These are phyloP conservation scores for Discostella stelligera DNA, from an alignment of 352 stramenopile species.

Conservation along the genomic window DNA sequence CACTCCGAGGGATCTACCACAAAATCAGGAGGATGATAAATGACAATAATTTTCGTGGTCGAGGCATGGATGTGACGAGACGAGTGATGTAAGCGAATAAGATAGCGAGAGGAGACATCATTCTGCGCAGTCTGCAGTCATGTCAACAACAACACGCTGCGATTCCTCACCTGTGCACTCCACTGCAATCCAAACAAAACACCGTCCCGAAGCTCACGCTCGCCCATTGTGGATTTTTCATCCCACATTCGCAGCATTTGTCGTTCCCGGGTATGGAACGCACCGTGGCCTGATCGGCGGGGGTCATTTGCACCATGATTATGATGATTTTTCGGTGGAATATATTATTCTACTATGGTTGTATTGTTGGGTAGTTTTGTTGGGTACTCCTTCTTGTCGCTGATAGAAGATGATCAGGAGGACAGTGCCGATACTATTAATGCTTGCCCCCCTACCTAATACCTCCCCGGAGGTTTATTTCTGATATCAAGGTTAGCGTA, in stretches of 20 bases:
- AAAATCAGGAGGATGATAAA: conserved; percentile 3
- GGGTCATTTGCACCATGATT: conserved; percentile 80
- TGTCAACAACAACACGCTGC: too few species aligned
- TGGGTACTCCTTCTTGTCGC: too few species aligned
- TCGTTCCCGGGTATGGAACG: conserved; percentile 77
- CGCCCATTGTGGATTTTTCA: conserved; percentile 89
- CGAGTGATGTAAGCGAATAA: background rate
- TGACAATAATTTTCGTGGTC: too few species aligned
- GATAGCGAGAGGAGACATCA: background rate
- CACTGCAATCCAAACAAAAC: conserved; percentile 98
- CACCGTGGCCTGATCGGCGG: conserved; percentile 68
- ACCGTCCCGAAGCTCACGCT: conserved; percentile 94
- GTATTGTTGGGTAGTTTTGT: background rate
- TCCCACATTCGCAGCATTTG: conserved; percentile 76
- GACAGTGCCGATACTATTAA: background rate
- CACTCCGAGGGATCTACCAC: conserved; percentile 87
- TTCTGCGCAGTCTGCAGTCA: background rate
- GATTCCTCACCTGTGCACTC: conserved; percentile 90
- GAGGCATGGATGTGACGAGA: too few species aligned
- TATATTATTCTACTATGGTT: too few species aligned
- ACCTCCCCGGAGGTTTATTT: too few species aligned
- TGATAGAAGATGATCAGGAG: background rate
- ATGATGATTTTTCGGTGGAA: background rate
- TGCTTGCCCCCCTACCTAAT: too few species aligned
- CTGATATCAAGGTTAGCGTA: too few species aligned